Evolutionary conservation across 306 rosid species (phyloP), one percentile per base, ranked within the genome.

Genomic region (Sechiopsis laciniata): DNA sequence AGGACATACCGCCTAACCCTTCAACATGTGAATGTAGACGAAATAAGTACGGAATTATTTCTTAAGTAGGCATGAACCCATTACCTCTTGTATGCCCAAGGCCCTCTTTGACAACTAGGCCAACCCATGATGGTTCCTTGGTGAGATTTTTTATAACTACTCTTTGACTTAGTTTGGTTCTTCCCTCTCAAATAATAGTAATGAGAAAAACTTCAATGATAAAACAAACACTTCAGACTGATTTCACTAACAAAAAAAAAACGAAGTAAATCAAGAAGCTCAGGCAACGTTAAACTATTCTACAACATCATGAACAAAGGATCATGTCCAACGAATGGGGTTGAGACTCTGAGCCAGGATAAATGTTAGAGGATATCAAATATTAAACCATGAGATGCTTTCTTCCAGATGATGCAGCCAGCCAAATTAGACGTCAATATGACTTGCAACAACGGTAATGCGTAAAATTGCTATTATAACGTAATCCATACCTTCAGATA

Each of bases 401-500:
- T 64, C 53, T 42, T 42, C 19, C 10, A 11, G 8, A 45, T 46
- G 37, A 46, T 67, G 55, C 55, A 20, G 35, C 26, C 53, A 19
- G 55, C 57, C 40, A 48, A 48, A 24, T 46, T 69, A 50, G 74
- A 50, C 20, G 50, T 67, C 45, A 69, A 68, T 0, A 53, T 46
- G 65, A 12, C 56, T 26, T 26, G 20, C 56, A 19, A 24, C 11
- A 50, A 63, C 35, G 11, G 12, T 35, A 46, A 12, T 20, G 50
- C 10, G 65, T 4, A 5, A 54, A 20, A 32, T 26, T 21, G 71
- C 62, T 35, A 64, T 37, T 8, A 20, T 22, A 71, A 67, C 10
- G 67, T 19, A 63, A 63, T 73, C 40, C 12, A 42, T 89, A 94
- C 99, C 99, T 94, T 94, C 73, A 94, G 87, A 84, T 78, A 94